These are phyloP conservation scores for Xylaria digitata DNA, from an alignment of 2,329 filamentous ascomycete genomes.

Conservation along the genomic window DNA sequence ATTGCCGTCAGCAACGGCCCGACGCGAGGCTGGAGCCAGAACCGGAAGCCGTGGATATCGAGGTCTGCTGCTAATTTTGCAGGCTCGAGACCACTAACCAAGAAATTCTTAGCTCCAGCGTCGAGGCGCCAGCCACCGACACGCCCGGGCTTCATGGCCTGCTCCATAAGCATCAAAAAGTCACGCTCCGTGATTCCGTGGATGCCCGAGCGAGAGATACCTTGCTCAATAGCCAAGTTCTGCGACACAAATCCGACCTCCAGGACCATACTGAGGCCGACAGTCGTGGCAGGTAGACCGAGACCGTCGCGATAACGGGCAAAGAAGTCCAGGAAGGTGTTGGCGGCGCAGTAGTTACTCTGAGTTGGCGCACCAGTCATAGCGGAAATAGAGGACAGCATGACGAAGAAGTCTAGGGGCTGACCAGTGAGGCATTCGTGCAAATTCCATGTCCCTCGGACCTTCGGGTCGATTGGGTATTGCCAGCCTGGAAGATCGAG, in stretches of 20 bases:
- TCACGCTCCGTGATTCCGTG: conserved; percentile 36
- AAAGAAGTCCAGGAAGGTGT: conserved; percentile 34
- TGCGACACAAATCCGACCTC: conserved; percentile 36
- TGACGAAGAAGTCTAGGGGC: conserved; percentile 54
- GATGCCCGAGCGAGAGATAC: conserved; percentile 34
- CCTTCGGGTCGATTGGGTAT: conserved; percentile 38
- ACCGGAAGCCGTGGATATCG: conserved; percentile 34
- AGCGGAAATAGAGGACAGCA: conserved; percentile 50
- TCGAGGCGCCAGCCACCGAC: conserved; percentile 31
- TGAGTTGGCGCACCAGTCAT: conserved; percentile 49
- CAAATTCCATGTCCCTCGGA: conserved; percentile 35
- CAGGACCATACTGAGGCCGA: conserved; percentile 36
- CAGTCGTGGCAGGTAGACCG: conserved; percentile 27
- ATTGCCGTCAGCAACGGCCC: conserved; percentile 32
- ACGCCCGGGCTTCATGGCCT: conserved; percentile 32
- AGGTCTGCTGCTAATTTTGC: conserved; percentile 32
- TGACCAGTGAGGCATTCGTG: conserved; percentile 31
- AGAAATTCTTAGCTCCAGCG: conserved; percentile 32
- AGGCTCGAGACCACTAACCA: conserved; percentile 36
- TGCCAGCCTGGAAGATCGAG: conserved; percentile 35
- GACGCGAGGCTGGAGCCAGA: conserved; percentile 35
- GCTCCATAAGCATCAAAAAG: conserved; percentile 36
- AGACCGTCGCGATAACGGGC: conserved; percentile 29
- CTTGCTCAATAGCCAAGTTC: conserved; percentile 34
- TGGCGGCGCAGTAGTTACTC: conserved; percentile 48